Conservation (phyloP, 306 rosid species). For the Fagus crenata region DNA sequence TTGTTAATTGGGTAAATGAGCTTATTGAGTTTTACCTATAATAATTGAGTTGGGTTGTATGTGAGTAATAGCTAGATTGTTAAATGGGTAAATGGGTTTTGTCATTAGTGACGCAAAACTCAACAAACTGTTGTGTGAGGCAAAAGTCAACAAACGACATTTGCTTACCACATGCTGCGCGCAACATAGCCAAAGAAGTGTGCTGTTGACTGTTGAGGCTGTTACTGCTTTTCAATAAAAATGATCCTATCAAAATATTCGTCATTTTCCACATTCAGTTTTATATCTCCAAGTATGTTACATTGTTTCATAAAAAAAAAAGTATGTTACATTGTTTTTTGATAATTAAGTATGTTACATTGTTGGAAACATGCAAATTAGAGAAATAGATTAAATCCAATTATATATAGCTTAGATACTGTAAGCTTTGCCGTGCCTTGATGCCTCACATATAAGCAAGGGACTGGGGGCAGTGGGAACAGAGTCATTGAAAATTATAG, state of each 20-base stretch:
- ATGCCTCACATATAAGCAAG: background rate
- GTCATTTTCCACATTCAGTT: background rate
- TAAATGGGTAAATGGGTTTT: too few relatives aligned
- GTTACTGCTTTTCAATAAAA: slow-evolving; percentile 15
- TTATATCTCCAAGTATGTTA: background rate
- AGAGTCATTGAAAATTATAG: background rate
- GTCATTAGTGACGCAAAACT: too few relatives aligned
- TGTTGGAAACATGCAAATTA: background rate
- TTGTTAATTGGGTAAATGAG: too few relatives aligned
- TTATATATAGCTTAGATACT: background rate
- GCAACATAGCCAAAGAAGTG: background rate
- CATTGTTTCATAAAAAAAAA: background rate
- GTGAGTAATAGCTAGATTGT: too few relatives aligned
- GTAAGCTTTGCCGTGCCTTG: background rate
- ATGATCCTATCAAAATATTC: background rate
- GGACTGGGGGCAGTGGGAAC: background rate
- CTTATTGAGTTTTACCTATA: too few relatives aligned
- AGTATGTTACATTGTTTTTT: too few relatives aligned
- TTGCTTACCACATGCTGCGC: slow-evolving; percentile 13
- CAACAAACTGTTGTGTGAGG: too few relatives aligned
- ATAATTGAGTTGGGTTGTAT: too few relatives aligned
- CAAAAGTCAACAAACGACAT: too few relatives aligned
- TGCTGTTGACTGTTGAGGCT: slow-evolving; percentile 29
- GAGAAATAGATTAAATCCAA: background rate
- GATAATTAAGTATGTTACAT: background rate